A percentile compares a stretch with the other conserved stretches of the same genome.
Conservation (phyloP, 2,329 filamentous ascomycete species). For the Ophiostoma pallidulum region DNA sequence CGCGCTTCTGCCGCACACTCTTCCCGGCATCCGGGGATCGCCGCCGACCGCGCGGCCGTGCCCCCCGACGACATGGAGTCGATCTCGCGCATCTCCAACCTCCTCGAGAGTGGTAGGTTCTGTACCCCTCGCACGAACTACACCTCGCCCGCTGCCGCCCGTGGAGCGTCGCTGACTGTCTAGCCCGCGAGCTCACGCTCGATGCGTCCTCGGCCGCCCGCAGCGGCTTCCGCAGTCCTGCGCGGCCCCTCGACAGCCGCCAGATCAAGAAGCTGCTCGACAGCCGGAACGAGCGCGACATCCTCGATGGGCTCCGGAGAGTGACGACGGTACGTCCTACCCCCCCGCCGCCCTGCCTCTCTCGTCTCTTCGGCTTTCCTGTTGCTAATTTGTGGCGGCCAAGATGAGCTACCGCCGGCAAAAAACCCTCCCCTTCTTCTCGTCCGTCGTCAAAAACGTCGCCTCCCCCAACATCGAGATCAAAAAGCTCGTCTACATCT, state of each 20-base stretch:
- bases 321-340: slow-evolving; percentile 78
- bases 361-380: too few species aligned
- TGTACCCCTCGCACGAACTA: slow-evolving; percentile 7
- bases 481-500: slow-evolving; percentile 98
- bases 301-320: slow-evolving; percentile 80
- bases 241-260: slow-evolving; percentile 58
- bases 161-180: neutral
- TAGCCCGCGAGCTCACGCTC: slow-evolving; percentile 91
- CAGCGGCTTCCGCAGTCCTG: slow-evolving; percentile 50
- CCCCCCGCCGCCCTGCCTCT: neutral
- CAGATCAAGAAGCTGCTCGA: slow-evolving; percentile 94
- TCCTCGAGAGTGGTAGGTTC: slow-evolving; percentile 81
- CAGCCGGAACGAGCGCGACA: slow-evolving; percentile 84
- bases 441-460: slow-evolving; percentile 96
- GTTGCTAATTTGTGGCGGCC: slow-evolving; percentile 30
- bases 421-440: slow-evolving; percentile 86
- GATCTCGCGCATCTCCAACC: slow-evolving; percentile 82
- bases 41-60: neutral
- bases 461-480: slow-evolving; percentile 89
- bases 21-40: too few species aligned
- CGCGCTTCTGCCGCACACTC: too few species aligned
- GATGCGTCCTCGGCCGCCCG: slow-evolving; percentile 90
- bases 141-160: neutral
- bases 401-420: slow-evolving; percentile 95
- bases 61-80: slow-evolving; percentile 64